These are phyloP conservation scores for Fusarium clavum DNA, from an alignment of 2,329 filamentous ascomycete genomes.

Conservation along the genomic window DNA sequence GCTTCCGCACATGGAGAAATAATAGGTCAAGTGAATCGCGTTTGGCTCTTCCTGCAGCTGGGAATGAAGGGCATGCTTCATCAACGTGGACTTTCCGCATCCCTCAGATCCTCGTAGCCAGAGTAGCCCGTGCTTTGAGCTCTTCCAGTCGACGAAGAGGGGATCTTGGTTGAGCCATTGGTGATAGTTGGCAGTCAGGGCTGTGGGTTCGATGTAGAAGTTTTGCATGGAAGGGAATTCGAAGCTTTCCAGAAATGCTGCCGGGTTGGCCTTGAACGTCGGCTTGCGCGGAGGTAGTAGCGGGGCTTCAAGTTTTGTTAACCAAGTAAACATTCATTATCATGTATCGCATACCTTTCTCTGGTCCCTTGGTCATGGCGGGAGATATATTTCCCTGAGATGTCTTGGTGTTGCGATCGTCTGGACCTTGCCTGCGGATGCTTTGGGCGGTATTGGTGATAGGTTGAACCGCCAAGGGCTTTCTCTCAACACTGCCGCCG, in stretches of 20 bases:
- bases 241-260: not conserved
- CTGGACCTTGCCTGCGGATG: not conserved
- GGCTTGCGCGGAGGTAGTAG: not conserved
- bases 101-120: conserved; percentile 2
- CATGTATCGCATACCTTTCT: not conserved
- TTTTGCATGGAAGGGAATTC: not conserved
- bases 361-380: accelerated
- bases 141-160: not conserved
- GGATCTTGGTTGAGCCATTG: not conserved
- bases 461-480: not conserved
- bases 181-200: accelerated
- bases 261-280: not conserved
- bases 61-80: not conserved
- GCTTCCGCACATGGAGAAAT: not conserved
- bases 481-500: not conserved
- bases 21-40: not conserved
- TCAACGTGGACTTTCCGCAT: conserved; percentile 10
- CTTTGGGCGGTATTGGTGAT: not conserved
- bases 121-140: not conserved
- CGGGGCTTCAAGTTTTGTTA: not conserved
- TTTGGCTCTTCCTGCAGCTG: not conserved
- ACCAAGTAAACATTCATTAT: accelerated
- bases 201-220: not conserved
- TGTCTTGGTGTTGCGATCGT: not conserved
- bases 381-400: not conserved